phyloP scores from a whole-genome alignment of 1,139 yeast genomes.

The Zygoascus hellenicus region DNA sequence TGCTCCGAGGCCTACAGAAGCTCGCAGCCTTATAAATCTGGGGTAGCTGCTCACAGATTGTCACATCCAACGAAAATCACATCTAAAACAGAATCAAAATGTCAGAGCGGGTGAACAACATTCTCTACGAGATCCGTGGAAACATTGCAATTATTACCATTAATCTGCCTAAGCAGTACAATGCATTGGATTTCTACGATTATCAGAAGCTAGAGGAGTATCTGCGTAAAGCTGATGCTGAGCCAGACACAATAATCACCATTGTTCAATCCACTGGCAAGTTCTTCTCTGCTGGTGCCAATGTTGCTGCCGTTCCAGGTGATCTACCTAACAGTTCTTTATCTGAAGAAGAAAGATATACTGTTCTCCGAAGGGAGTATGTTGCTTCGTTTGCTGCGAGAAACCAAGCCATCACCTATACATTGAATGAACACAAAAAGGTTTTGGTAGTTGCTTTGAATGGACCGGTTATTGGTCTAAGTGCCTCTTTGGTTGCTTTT shows the following conservation, averaged over 20 bases:
- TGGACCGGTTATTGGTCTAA: conserved; percentile 83
- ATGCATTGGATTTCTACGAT: conserved; percentile 65
- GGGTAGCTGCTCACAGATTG: not conserved
- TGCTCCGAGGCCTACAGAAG: not conserved
- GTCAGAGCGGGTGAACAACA: not conserved
- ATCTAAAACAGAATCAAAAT: not conserved
- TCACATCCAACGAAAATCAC: not conserved
- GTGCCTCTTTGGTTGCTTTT: conserved; percentile 66
- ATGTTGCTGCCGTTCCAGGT: conserved; percentile 38
- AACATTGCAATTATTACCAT: conserved; percentile 61
- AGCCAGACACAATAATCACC: conserved; percentile 60
- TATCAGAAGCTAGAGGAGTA: conserved; percentile 58
- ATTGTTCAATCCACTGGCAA: conserved; percentile 67
- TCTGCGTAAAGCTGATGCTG: conserved; percentile 60
- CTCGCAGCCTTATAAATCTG: not conserved
- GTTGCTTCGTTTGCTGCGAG: conserved; percentile 50
- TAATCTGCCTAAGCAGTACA: conserved; percentile 55
- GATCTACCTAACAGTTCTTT: conserved; percentile 14
- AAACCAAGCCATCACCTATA: conserved; percentile 62
- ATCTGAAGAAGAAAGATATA: conserved; percentile 25
- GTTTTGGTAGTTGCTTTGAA: conserved; percentile 70
- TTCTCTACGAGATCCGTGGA: conserved; percentile 43
- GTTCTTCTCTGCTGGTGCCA: conserved; percentile 84
- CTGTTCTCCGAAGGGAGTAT: conserved; percentile 17
- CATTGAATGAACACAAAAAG: conserved; percentile 67